Evolutionary conservation across 495 filamentous ascomycete species (phyloP), one percentile per base, ranked within the genome.

Genomic region (Trichocladium uniseriatum): DNA sequence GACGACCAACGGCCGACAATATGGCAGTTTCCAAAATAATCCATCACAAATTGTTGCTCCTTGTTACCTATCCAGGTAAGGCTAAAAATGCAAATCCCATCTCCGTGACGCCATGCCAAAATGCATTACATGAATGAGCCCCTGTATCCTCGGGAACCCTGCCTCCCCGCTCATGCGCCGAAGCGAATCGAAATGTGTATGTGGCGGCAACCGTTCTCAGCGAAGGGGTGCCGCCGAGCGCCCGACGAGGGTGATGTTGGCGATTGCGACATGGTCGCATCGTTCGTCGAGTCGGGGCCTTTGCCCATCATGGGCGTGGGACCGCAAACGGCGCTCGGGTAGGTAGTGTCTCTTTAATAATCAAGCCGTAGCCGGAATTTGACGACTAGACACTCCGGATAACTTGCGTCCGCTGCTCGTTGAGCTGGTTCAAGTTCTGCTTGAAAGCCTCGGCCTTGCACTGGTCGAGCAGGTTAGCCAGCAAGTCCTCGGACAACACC

Each of bases 391-490:
- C 71, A 43, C 69, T 71, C 51, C 66, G 69, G 67, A 75, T 73
- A 57, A 73, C 70, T 24, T 71, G 69, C 14, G 92, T 98, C 51
- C 90, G 76, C 74, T 97, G 91, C 36, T 79, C 78, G 65, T 95
- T 87, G 63, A 97, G 71, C 74, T 92, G 90, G 59, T 88, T 84
- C 50, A 84, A 85, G 61, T 98, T 98, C 43, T 86, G 79, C 63
- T 91, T 89, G 67, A 94, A 86, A 15, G 82, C 85, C 65, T 94
- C 88, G 74, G 92, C 89, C 79, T 95, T 96, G 78, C 89, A 95
- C 78, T 81, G 57, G 28, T 21, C 21, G 51, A 28, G 48, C 37
- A 57, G 34, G 62, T 66, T 56, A 55, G 56, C 58, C 61, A 58
- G 48, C 47, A 45, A 42, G 56, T 61, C 64, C 28, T 64, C 61